A percentile compares a stretch with the other conserved stretches of the same genome.
Evolutionary conservation across 2,329 filamentous ascomycete species (phyloP).

Genomic region (Xylaria arbuscula): DNA sequence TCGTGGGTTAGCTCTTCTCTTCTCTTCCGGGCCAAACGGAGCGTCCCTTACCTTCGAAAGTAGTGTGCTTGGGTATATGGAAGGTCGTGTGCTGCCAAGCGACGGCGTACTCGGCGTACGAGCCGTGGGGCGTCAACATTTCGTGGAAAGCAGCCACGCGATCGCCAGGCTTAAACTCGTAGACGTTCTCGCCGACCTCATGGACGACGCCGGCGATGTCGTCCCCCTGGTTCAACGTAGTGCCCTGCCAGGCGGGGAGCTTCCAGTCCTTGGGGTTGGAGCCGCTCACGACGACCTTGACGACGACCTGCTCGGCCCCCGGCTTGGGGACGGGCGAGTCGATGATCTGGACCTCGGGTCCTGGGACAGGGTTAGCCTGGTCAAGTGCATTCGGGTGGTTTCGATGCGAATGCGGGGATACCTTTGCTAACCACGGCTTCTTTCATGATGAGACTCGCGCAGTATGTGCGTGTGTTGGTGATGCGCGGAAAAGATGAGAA

Average conservation of each 20-base stretch:
- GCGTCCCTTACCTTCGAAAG: conserved; percentile 58
- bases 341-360: conserved; percentile 52
- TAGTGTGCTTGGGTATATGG: conserved; percentile 60
- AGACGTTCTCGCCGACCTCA: conserved; percentile 64
- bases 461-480: not conserved
- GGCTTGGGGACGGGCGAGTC: conserved; percentile 56
- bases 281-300: conserved; percentile 57
- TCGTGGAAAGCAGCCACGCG: conserved; percentile 62
- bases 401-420: conserved; percentile 5
- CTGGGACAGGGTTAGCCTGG: conserved; percentile 27
- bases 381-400: not conserved
- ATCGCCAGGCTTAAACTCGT: conserved; percentile 65
- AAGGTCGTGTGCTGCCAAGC: conserved; percentile 67
- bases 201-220: conserved; percentile 67
- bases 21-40: not conserved
- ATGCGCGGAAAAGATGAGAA: not conserved
- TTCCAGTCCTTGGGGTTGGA: conserved; percentile 64
- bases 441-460: conserved; percentile 40
- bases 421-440: conserved; percentile 44
- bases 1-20: conserved; percentile 5
- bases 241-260: conserved; percentile 43
- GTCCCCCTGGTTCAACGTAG: conserved; percentile 60
- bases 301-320: conserved; percentile 54
- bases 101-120: conserved; percentile 71
- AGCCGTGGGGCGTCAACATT: conserved; percentile 63